Evolutionary conservation across 192 early-diverging fungal species (phyloP).

Genomic region (Coemansia sp.): DNA sequence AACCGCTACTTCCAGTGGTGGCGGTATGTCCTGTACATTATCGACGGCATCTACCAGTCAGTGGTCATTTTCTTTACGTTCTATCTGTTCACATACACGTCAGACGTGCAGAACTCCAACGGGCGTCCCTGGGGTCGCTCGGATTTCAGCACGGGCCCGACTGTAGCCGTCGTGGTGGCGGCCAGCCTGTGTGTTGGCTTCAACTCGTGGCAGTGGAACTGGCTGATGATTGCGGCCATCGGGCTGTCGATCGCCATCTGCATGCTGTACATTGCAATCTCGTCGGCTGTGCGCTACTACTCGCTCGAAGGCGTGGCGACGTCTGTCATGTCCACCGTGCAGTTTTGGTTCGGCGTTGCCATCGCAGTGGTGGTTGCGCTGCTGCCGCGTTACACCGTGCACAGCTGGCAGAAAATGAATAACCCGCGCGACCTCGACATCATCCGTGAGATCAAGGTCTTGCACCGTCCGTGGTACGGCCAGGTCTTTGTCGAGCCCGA

Average conservation of each 20-base stretch:
- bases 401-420: conserved; percentile 67
- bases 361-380: conserved; percentile 70
- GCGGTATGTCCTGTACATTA: conserved; percentile 83
- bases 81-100: conserved; percentile 60
- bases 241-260: conserved; percentile 65
- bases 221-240: conserved; percentile 66
- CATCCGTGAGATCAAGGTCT: conserved; percentile 59
- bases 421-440: conserved; percentile 67
- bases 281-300: conserved; percentile 59
- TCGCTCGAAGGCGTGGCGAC: conserved; percentile 70
- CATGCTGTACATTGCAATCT: conserved; percentile 66
- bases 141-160: conserved; percentile 78
- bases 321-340: conserved; percentile 61
- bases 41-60: conserved; percentile 93
- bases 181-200: conserved; percentile 79
- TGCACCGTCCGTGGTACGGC: conserved; percentile 56
- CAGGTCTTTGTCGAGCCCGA: conserved; percentile 54
- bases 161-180: conserved; percentile 72
- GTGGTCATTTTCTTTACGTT: conserved; percentile 81
- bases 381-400: conserved; percentile 66
- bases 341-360: conserved; percentile 75
- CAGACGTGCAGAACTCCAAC: conserved; percentile 51
- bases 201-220: conserved; percentile 86
- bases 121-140: conserved; percentile 61
- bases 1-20: conserved; percentile 79